Evolutionary conservation across 2,329 filamentous ascomycete species (phyloP), one percentile per base, ranked within the genome.

Genomic region (Xylariaceae sp.): DNA sequence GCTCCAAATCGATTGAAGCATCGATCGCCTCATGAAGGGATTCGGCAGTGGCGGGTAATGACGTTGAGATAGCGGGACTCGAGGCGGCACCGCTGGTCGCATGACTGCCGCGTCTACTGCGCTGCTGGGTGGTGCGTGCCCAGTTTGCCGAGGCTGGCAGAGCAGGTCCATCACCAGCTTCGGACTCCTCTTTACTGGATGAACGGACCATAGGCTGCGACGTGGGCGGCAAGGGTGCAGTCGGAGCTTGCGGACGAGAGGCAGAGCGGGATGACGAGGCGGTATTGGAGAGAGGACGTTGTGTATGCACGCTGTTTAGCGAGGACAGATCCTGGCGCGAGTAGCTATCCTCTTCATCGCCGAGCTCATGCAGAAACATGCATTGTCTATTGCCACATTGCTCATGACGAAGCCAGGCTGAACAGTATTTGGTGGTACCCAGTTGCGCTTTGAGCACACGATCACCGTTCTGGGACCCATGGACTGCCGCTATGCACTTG

Each of bases 401-500:
- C 71, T 99, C 94, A 62, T 95, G 91, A 54, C 95, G 88, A 16
- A 99, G 79, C 77, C 95, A 99, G 3, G 94, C 92, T 0, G 94
- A 99, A 71, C 94, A 99, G 71, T 99, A 99, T 70, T 99, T 99
- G 4, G 94, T 99, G 0, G 94, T 99, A 21, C 94, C 94, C 49
- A 85, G 72, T 66, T 84, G 85, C 3, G 83, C 92, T 76, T 89
- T 86, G 18, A 99, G 74, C 13, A 89, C 80, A 47, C 92, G 80
- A 58, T 97, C 94, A 49, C 89, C 91, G 66, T 99, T 97, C 57
- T 87, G 82, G 1, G 92, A 95, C 32, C 92, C 91, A 70, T 99
- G 91, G 5, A 99, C 94, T 36, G 91, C 90, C 52, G 85, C 81
- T 59, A 99, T 99, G 70, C 94, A 99, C 36, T 82, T 84, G 39